phyloP scores from a whole-genome alignment of 331 rosid genomes.

The Spiraea crenata region DNA sequence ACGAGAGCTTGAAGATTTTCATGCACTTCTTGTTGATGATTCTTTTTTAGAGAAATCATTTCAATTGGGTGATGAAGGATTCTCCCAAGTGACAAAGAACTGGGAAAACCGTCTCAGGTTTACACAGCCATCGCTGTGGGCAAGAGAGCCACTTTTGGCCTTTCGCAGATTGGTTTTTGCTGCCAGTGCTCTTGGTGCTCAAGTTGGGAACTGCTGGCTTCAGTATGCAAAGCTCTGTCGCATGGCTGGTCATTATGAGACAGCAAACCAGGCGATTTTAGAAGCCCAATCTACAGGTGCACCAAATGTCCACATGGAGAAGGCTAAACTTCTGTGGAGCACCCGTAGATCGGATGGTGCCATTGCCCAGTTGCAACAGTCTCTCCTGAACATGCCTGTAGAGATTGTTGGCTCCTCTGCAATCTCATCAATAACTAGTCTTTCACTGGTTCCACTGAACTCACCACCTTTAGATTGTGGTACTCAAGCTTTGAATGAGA shows the following conservation, averaged over 20 bases:
- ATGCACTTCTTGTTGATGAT: constrained; percentile 62
- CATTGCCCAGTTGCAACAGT: constrained; percentile 84
- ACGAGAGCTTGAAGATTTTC: constrained; percentile 86
- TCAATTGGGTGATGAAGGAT: constrained; percentile 51
- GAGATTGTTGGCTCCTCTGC: constrained; percentile 75
- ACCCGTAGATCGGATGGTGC: constrained; percentile 94
- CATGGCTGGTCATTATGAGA: constrained; percentile 94
- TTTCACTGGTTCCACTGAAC: constrained; percentile 73
- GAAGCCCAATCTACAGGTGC: constrained; percentile 92
- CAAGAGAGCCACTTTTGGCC: constrained; percentile 93
- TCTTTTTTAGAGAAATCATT: constrained; percentile 88
- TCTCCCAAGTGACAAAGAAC: constrained; percentile 66
- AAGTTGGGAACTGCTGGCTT: constrained; percentile 96
- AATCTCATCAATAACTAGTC: constrained; percentile 84
- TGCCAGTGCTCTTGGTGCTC: constrained; percentile 73
- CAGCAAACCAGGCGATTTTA: constrained; percentile 88
- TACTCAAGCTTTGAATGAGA: constrained; percentile 73
- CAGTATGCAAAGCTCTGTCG: constrained; percentile 95
- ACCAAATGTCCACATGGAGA: constrained; percentile 86
- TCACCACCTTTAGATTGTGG: constrained; percentile 51
- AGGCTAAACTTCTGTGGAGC: constrained; percentile 94
- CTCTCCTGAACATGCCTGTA: constrained; percentile 78
- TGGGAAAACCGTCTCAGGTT: constrained; percentile 90
- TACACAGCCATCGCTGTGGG: constrained; percentile 91
- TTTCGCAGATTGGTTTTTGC: constrained; percentile 83